Evolutionary conservation across 495 filamentous ascomycete species (phyloP).

Genomic region (Tirmania nivea): DNA sequence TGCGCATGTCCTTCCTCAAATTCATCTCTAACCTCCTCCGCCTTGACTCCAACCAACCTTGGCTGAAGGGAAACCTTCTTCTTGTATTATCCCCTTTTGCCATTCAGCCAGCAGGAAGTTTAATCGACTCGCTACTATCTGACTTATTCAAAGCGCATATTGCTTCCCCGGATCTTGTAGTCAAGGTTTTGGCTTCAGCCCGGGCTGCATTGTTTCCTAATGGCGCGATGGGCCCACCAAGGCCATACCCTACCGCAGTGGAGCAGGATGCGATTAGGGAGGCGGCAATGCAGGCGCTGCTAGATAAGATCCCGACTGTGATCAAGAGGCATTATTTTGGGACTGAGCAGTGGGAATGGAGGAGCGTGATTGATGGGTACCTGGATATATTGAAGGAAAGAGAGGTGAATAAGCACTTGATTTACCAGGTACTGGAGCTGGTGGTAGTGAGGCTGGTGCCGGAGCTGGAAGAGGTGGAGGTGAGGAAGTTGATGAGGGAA

Average conservation of each 20-base stretch:
- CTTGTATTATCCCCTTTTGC: constrained; percentile 7
- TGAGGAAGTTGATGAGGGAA: constrained; percentile 49
- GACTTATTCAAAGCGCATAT: constrained; percentile 43
- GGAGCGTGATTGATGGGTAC: constrained; percentile 31
- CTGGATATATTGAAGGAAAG: constrained; percentile 56
- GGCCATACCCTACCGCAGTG: constrained; percentile 27
- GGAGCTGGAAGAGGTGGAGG: constrained; percentile 55
- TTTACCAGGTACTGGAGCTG: constrained; percentile 58
- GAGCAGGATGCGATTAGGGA: constrained; percentile 29
- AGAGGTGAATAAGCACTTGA: constrained; percentile 77
- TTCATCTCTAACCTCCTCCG: constrained; percentile 3
- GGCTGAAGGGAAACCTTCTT: constrained; percentile 9
- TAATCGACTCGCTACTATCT: constrained; percentile 45
- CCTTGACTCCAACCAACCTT: constrained; percentile 10
- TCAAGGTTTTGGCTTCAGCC: constrained; percentile 47
- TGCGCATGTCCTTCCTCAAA: constrained; percentile 9
- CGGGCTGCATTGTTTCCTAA: constrained; percentile 60
- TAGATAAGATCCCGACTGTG: constrained; percentile 28
- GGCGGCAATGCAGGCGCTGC: constrained; percentile 32
- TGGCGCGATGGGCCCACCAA: constrained; percentile 35
- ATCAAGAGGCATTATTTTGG: constrained; percentile 30
- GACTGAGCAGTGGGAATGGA: constrained; percentile 21
- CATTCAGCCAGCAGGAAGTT: constrained; percentile 6
- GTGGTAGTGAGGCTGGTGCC: constrained; percentile 59
- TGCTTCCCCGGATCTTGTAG: constrained; percentile 43